A percentile compares a stretch with the other conserved stretches of the same genome.
phyloP scores from a whole-genome alignment of 2,329 filamentous ascomycete genomes.

The Aspergillus sp. region DNA sequence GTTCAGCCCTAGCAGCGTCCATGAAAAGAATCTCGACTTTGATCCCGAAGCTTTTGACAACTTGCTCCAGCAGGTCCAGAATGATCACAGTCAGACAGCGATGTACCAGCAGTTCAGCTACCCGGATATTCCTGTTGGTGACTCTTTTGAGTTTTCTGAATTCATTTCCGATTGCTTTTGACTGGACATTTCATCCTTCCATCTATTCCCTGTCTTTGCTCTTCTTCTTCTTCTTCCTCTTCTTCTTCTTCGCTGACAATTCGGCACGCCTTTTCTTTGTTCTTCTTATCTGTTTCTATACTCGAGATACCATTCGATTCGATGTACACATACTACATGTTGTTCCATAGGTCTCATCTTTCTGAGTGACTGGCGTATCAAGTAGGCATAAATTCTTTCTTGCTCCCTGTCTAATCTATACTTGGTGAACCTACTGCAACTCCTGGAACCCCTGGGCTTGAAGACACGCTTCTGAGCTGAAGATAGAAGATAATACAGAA shows the following conservation, averaged over 20 bases:
- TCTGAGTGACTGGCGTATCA: too few relatives aligned
- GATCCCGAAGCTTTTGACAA: slow-evolving; percentile 16
- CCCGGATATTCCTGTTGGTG: slow-evolving; percentile 8
- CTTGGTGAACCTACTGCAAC: too few relatives aligned
- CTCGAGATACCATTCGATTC: neutral
- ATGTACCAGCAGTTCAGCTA: slow-evolving; percentile 9
- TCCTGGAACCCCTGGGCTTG: too few relatives aligned
- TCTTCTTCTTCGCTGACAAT: neutral
- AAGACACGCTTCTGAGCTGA: too few relatives aligned
- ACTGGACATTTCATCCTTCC: neutral
- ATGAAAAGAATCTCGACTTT: slow-evolving; percentile 11
- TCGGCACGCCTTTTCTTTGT: neutral
- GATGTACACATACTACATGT: neutral
- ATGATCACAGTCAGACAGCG: slow-evolving; percentile 7
- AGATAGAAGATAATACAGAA: too few relatives aligned
- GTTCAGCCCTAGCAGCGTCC: neutral
- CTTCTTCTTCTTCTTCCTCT: neutral
- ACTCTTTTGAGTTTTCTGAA: slow-evolving; percentile 20
- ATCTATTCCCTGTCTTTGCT: neutral
- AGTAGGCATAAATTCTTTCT: too few relatives aligned
- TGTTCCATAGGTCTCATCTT: neutral
- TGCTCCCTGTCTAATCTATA: too few relatives aligned
- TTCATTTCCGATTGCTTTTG: slow-evolving; percentile 18
- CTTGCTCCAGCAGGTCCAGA: slow-evolving; percentile 18
- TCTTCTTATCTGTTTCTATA: neutral